phyloP scores from a whole-genome alignment of 805 yeast genomes.

The Yarrowia yakushimensis region DNA sequence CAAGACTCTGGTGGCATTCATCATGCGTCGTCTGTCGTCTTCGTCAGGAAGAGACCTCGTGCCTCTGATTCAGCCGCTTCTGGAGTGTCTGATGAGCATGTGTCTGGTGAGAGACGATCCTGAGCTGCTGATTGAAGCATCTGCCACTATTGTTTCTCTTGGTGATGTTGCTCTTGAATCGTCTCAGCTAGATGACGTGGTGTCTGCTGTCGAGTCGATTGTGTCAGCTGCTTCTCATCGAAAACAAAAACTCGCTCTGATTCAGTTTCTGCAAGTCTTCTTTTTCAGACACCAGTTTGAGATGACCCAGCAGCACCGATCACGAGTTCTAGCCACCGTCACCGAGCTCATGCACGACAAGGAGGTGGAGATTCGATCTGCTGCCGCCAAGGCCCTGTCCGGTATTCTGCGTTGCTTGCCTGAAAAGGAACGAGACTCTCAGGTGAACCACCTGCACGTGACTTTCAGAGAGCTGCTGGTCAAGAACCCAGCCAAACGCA shows the following conservation, averaged over 20 bases:
- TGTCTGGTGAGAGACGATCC: conserved; percentile 76
- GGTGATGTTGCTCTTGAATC: conserved; percentile 48
- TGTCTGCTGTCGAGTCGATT: conserved; percentile 45
- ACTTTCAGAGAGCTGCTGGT: conserved; percentile 38
- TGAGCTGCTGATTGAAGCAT: conserved; percentile 48
- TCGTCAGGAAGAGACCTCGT: conserved; percentile 53
- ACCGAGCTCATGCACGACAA: conserved; percentile 53
- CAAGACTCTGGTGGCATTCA: conserved; percentile 61
- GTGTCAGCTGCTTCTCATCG: conserved; percentile 43
- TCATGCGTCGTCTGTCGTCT: conserved; percentile 52
- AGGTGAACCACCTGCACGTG: conserved; percentile 44
- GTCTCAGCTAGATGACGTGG: conserved; percentile 43
- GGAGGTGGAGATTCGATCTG: conserved; percentile 70
- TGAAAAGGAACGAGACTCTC: conserved; percentile 41
- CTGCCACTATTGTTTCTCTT: conserved; percentile 45
- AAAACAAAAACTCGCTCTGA: conserved; percentile 61
- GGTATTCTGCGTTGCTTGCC: conserved; percentile 69
- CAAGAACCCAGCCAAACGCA: not conserved
- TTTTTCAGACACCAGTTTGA: conserved; percentile 64
- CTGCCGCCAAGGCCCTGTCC: conserved; percentile 70
- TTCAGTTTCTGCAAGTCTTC: conserved; percentile 68
- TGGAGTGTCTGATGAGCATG: conserved; percentile 67
- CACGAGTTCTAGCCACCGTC: conserved; percentile 50
- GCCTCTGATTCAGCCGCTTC: conserved; percentile 51
- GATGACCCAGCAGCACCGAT: conserved; percentile 48